phyloP scores from a whole-genome alignment of 805 yeast species.

The Clavispora santaluciae region DNA sequence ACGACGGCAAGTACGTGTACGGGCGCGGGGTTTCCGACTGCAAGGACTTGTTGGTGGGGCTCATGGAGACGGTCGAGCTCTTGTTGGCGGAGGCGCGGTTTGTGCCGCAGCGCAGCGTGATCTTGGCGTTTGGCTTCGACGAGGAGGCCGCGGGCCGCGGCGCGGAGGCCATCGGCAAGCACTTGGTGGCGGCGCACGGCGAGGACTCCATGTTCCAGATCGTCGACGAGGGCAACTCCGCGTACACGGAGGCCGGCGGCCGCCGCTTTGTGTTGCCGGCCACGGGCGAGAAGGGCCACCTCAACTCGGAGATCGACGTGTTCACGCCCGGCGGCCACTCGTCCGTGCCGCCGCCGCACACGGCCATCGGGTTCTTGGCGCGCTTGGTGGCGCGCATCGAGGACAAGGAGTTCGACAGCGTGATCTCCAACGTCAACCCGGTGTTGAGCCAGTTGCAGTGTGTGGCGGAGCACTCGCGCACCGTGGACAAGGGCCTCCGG shows the following conservation, averaged over 20 bases:
- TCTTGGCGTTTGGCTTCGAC: constrained; percentile 48
- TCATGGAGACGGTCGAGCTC: constrained; percentile 34
- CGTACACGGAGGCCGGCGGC: constrained; percentile 23
- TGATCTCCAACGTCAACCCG: constrained; percentile 41
- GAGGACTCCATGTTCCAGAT: constrained; percentile 39
- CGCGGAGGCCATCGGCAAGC: constrained; percentile 30
- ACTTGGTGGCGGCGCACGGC: constrained; percentile 36
- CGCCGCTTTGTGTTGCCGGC: constrained; percentile 25
- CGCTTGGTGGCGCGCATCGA: constrained; percentile 38
- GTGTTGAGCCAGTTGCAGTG: constrained; percentile 41
- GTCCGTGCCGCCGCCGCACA: constrained; percentile 45
- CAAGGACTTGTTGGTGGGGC: constrained; percentile 41
- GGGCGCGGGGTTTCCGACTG: constrained; percentile 37
- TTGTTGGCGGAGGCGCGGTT: constrained; percentile 28
- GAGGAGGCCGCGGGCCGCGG: constrained; percentile 45
- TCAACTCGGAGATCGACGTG: constrained; percentile 37
- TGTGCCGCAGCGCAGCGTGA: constrained; percentile 39
- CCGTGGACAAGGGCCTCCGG: constrained; percentile 28
- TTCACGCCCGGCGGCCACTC: constrained; percentile 50
- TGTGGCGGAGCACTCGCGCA: constrained; percentile 39
- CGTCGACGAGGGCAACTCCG: constrained; percentile 37
- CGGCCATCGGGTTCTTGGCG: constrained; percentile 44
- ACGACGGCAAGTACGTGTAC: constrained; percentile 48
- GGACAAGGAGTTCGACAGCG: constrained; percentile 29
- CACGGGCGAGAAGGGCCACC: constrained; percentile 46